A percentile compares a stretch with the other conserved stretches of the same genome.
Evolutionary conservation across 2,329 filamentous ascomycete species (phyloP).

Genomic region (Aureobasidium mangrovei): DNA sequence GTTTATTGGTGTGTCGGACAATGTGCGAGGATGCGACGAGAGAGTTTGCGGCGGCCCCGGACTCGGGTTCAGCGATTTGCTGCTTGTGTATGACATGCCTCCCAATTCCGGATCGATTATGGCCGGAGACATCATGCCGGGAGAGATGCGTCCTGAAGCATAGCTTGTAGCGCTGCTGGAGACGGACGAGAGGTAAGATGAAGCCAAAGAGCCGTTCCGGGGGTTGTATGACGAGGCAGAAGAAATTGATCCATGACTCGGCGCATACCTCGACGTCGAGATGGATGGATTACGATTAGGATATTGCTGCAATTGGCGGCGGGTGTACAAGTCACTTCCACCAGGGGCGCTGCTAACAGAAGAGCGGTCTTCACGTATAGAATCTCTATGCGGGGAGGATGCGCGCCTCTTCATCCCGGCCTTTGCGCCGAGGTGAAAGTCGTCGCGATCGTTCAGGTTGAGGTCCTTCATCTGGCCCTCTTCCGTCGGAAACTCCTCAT

Average conservation of each 20-base stretch:
- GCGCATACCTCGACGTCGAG: slow-evolving; percentile 43
- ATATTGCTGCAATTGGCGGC: slow-evolving; percentile 47
- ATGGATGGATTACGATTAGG: slow-evolving; percentile 48
- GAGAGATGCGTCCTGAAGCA: slow-evolving; percentile 53
- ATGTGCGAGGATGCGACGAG: slow-evolving; percentile 33
- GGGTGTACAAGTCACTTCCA: slow-evolving; percentile 42
- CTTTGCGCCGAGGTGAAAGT: slow-evolving; percentile 36
- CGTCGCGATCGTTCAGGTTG: slow-evolving; percentile 46
- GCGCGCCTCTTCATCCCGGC: slow-evolving; percentile 56
- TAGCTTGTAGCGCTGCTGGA: slow-evolving; percentile 59
- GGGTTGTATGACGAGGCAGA: slow-evolving; percentile 55
- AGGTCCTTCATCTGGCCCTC: slow-evolving; percentile 44
- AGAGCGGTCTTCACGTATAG: slow-evolving; percentile 37
- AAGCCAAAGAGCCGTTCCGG: slow-evolving; percentile 54
- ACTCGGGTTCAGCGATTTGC: slow-evolving; percentile 33
- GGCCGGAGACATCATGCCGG: slow-evolving; percentile 49
- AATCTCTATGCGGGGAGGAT: slow-evolving; percentile 53
- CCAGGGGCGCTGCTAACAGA: slow-evolving; percentile 36
- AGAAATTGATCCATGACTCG: slow-evolving; percentile 53
- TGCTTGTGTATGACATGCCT: slow-evolving; percentile 47
- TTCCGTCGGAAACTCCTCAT: slow-evolving; percentile 44
- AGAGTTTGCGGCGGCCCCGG: slow-evolving; percentile 32
- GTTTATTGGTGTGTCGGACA: slow-evolving; percentile 33
- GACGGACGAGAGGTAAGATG: slow-evolving; percentile 48
- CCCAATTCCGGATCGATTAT: slow-evolving; percentile 44